phyloP scores from a whole-genome alignment of 2,329 filamentous ascomycete genomes.

The Escovopsis sp. region DNA sequence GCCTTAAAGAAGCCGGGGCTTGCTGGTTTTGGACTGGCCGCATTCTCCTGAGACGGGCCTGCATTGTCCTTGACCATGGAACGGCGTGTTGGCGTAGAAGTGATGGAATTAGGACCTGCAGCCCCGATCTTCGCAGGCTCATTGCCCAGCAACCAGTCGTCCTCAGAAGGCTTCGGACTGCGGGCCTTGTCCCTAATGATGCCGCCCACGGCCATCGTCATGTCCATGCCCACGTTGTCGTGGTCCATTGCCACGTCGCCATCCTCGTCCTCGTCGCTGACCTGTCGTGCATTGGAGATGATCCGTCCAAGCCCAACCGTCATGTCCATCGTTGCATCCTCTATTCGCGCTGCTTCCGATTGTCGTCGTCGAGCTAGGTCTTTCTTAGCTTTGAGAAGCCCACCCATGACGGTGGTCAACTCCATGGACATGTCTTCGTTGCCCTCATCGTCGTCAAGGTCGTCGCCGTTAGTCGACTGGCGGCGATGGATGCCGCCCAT shows the following conservation, averaged over 20 bases:
- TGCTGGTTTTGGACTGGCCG: conserved; percentile 21
- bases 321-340: conserved; percentile 35
- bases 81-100: conserved; percentile 12
- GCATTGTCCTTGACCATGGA: too few species aligned
- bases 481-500: conserved; percentile 51
- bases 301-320: conserved; percentile 43
- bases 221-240: conserved; percentile 48
- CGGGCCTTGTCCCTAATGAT: conserved; percentile 33
- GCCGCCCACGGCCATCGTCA: conserved; percentile 47
- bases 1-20: conserved; percentile 42
- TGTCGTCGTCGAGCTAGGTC: conserved; percentile 14
- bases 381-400: conserved; percentile 26
- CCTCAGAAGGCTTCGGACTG: conserved; percentile 25
- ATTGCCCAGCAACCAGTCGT: conserved; percentile 38
- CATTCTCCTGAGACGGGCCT: conserved; percentile 10
- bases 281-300: conserved; percentile 18
- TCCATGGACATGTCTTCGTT: conserved; percentile 71
- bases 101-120: conserved; percentile 18
- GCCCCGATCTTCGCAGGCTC: conserved; percentile 29
- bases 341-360: conserved; percentile 12
- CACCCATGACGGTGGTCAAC: conserved; percentile 50
- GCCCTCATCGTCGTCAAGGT: conserved; percentile 25
- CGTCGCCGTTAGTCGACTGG: conserved; percentile 17
- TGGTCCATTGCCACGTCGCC: conserved; percentile 8
- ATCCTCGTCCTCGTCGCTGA: conserved; percentile 20